phyloP scores from a whole-genome alignment of 768 basidiomycete species.

The Grammothele lineata region DNA sequence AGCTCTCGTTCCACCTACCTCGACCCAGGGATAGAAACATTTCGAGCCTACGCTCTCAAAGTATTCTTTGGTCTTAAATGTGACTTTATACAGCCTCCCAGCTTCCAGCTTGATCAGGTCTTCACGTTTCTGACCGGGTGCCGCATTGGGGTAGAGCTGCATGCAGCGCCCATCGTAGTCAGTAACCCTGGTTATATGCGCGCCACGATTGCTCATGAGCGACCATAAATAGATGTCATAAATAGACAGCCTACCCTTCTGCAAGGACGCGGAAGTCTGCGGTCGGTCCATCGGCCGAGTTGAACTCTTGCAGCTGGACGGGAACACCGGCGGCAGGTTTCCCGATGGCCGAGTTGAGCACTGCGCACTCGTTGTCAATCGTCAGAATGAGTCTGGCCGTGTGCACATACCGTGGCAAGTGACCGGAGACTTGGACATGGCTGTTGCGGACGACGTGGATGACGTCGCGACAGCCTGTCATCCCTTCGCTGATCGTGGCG shows the following conservation, averaged over 20 bases:
- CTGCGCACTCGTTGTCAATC: constrained; percentile 34
- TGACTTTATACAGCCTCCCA: constrained; percentile 73
- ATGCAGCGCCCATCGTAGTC: constrained; percentile 81
- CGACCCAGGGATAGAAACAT: constrained; percentile 89
- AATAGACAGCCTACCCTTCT: constrained; percentile 44
- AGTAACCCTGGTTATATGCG: constrained; percentile 48
- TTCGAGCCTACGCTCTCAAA: constrained; percentile 59
- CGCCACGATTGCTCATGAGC: background rate
- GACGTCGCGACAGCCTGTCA: background rate
- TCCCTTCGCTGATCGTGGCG: constrained; percentile 1
- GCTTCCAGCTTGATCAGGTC: constrained; percentile 43
- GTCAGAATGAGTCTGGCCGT: background rate
- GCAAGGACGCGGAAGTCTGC: constrained; percentile 33
- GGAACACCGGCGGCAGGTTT: constrained; percentile 72
- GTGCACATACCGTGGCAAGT: constrained; percentile 77
- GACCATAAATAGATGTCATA: too few relatives aligned
- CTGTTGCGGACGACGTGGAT: background rate
- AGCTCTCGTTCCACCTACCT: constrained; percentile 52
- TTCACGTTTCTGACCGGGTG: constrained; percentile 40
- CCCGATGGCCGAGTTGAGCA: constrained; percentile 82
- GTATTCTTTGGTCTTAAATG: constrained; percentile 81
- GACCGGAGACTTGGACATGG: constrained; percentile 62
- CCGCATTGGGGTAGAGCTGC: constrained; percentile 58
- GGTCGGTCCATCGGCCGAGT: constrained; percentile 17
- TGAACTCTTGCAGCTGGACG: constrained; percentile 56